phyloP scores from a whole-genome alignment of 108 stramenopile species.

The Hondaea fermentalgiana region DNA sequence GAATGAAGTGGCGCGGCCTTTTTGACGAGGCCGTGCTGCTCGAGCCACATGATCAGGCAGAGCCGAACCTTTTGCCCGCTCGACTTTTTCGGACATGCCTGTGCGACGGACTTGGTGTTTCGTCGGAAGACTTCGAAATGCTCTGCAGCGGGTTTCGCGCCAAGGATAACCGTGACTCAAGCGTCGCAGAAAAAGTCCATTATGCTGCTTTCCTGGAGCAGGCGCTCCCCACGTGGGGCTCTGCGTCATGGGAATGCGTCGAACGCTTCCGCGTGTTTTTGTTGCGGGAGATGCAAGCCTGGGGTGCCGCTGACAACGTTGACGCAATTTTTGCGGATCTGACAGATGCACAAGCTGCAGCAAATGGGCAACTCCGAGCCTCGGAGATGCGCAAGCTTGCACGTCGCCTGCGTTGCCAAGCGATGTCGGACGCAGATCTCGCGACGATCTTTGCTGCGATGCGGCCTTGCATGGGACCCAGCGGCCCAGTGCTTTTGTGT shows the following conservation, averaged over 20 bases:
- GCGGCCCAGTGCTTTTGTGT: background rate
- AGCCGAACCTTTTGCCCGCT: background rate
- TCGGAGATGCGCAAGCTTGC: background rate
- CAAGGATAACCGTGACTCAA: background rate
- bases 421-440: background rate
- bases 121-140: background rate
- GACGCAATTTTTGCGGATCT: background rate
- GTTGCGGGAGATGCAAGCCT: background rate
- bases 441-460: background rate
- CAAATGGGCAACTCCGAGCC: background rate
- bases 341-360: background rate
- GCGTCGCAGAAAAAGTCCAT: background rate
- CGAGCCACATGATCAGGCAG: background rate
- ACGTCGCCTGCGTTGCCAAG: background rate
- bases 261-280: background rate
- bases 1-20: background rate
- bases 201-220: background rate
- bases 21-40: background rate
- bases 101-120: background rate
- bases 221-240: background rate
- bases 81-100: background rate
- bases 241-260: background rate
- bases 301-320: background rate
- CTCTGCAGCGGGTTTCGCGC: background rate
- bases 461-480: background rate